phyloP scores from a whole-genome alignment of 306 rosid genomes.

The Prunus padus region DNA sequence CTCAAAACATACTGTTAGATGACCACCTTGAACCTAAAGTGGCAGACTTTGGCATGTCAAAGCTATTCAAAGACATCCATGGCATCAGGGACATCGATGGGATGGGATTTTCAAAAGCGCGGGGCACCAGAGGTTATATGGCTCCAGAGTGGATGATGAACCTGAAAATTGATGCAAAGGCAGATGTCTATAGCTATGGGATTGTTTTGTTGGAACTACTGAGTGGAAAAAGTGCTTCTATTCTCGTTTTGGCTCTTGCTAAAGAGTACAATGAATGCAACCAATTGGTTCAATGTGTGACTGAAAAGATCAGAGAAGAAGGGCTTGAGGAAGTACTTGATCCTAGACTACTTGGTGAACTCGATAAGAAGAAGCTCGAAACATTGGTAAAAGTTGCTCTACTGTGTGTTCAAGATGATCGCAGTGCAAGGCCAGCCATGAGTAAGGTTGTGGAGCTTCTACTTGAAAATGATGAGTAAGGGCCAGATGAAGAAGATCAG shows the following conservation, averaged over 20 bases:
- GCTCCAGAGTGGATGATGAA: conserved; percentile 54
- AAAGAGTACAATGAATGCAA: neutral
- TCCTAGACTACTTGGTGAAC: conserved; percentile 15
- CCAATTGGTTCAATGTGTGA: conserved; percentile 36
- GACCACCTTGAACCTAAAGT: conserved; percentile 31
- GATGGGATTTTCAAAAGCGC: conserved; percentile 26
- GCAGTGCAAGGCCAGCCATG: conserved; percentile 42
- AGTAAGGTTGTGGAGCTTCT: conserved; percentile 41
- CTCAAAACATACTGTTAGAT: conserved; percentile 42
- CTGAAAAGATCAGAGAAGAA: conserved; percentile 18
- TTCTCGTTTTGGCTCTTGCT: neutral
- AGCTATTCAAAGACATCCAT: conserved; percentile 31
- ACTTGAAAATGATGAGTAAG: neutral
- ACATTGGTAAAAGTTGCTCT: conserved; percentile 32
- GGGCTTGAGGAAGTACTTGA: conserved; percentile 35
- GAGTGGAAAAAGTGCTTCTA: conserved; percentile 36
- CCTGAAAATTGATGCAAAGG: conserved; percentile 38
- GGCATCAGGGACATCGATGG: conserved; percentile 19
- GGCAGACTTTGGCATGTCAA: conserved; percentile 47
- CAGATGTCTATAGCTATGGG: conserved; percentile 51
- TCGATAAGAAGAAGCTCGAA: conserved; percentile 17
- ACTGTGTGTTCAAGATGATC: conserved; percentile 35
- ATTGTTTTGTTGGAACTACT: conserved; percentile 39
- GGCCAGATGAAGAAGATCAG: neutral
- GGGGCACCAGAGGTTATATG: conserved; percentile 46